These are phyloP conservation scores for Symbiodinium pilosum DNA, from an alignment of 73 alveolate species.

Conservation along the genomic window DNA sequence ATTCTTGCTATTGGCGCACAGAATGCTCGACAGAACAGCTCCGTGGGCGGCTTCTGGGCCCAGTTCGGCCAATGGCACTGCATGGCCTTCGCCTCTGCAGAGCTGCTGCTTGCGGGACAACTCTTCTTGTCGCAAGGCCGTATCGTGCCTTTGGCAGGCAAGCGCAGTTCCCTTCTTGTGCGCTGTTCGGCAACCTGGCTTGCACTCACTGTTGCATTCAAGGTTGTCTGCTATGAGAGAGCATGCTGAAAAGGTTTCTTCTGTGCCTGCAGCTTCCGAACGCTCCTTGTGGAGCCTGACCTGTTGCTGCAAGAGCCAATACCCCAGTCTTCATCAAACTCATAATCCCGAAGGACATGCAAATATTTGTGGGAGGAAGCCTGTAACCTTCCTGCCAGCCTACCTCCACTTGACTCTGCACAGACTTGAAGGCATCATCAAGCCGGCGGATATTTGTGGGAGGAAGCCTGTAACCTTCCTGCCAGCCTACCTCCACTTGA, in stretches of 20 bases:
- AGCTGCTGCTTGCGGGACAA: background rate
- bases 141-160: background rate
- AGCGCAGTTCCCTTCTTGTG: background rate
- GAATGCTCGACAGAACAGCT: background rate
- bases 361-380: too few relatives aligned
- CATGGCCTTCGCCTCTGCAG: background rate
- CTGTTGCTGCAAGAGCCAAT: background rate
- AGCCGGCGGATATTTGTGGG: slow-evolving; percentile 72
- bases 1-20: too few relatives aligned
- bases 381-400: too few relatives aligned
- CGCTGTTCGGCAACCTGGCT: background rate
- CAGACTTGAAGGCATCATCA: slow-evolving; percentile 14
- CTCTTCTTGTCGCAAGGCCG: too few relatives aligned
- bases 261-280: background rate
- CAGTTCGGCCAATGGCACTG: background rate
- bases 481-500: slow-evolving; percentile 74
- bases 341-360: too few relatives aligned
- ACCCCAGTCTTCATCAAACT: background rate
- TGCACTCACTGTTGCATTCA: too few relatives aligned
- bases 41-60: background rate
- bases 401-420: slow-evolving; percentile 67
- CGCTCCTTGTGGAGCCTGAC: background rate
- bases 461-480: too few relatives aligned
- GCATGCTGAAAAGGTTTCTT: too few relatives aligned
- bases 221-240: too few relatives aligned